Evolutionary conservation across 1,284 basidiomycete species (phyloP).

Genomic region (Ganoderma meredithae): DNA sequence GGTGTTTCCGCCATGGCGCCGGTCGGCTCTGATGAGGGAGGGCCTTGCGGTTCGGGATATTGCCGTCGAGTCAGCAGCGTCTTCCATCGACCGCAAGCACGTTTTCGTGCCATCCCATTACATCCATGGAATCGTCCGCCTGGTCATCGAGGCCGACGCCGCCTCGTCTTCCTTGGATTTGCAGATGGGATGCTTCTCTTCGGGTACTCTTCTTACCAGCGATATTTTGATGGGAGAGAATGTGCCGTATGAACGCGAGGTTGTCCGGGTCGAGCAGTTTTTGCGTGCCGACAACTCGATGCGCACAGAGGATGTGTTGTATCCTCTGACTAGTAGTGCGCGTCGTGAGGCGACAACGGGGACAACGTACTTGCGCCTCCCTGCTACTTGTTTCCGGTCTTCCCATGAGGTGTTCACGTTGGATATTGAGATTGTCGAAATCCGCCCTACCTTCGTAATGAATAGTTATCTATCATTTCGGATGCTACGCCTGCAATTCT

Average conservation of each 20-base stretch:
- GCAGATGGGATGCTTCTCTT: background rate
- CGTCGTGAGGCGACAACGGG: background rate
- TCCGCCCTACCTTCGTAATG: background rate
- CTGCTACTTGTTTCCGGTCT: background rate
- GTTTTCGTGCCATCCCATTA: background rate
- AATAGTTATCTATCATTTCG: background rate
- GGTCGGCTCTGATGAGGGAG: background rate
- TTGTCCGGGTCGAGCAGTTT: background rate
- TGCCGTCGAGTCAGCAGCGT: background rate
- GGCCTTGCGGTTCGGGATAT: background rate
- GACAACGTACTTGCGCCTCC: background rate
- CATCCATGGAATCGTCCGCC: background rate
- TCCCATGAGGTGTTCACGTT: background rate
- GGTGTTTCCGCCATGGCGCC: background rate
- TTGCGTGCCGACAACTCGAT: background rate
- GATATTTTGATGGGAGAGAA: background rate
- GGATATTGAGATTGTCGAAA: background rate
- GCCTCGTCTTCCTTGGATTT: background rate
- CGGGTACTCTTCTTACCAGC: background rate
- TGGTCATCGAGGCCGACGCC: background rate
- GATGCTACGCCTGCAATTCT: no score
- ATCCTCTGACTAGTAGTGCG: background rate
- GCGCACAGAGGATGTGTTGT: background rate
- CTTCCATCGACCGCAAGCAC: background rate
- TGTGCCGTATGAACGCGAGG: background rate